phyloP scores from a whole-genome alignment of 345 rosid genomes.

The Salix dunnii region DNA sequence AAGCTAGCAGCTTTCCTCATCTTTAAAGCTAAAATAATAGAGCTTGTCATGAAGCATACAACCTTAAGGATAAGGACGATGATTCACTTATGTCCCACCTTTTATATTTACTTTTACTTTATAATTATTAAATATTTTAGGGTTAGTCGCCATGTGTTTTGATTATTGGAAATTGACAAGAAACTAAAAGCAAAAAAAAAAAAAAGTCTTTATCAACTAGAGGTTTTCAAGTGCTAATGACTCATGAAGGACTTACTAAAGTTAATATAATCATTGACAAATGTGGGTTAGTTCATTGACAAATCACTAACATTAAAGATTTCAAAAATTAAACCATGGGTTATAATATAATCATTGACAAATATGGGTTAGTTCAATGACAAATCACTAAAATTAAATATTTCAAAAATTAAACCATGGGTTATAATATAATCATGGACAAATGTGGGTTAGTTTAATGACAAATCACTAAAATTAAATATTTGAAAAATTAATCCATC shows the following conservation, averaged over 20 bases:
- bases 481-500: background rate
- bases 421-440: background rate
- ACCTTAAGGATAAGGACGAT: conserved; percentile 36
- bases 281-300: conserved; percentile 17
- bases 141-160: conserved; percentile 18
- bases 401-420: background rate
- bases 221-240: conserved; percentile 37
- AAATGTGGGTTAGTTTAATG: conserved; percentile 16
- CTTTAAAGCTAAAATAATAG: conserved; percentile 12
- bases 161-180: conserved; percentile 26
- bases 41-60: conserved; percentile 2
- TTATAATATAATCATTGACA: background rate
- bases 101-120: conserved; percentile 6
- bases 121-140: background rate
- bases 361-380: conserved; percentile 17
- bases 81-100: conserved; percentile 14
- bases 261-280: background rate
- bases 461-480: conserved; percentile 6
- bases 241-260: conserved; percentile 24
- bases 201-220: conserved; percentile 1
- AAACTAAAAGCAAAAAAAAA: background rate
- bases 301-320: conserved; percentile 5
- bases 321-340: background rate
- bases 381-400: conserved; percentile 5
- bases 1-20: conserved; percentile 18